Base-by-base conservation (phyloP, 768 basidiomycete species). In the Artomyces pyxidatus region DNA sequence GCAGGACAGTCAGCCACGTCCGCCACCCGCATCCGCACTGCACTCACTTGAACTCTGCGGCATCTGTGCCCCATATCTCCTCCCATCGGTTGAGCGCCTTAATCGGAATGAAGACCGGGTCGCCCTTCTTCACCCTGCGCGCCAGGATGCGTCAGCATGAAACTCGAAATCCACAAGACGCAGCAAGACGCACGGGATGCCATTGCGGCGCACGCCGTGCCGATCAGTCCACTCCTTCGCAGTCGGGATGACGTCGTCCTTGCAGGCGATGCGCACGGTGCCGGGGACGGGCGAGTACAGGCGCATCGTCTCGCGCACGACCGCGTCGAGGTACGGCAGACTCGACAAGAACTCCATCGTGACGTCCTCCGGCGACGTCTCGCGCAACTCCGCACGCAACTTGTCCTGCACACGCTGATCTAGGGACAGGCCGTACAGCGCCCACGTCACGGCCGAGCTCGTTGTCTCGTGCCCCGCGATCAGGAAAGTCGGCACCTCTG, bases 51-150 rank as follows among this genome's bases (percentile, higher is more conserved):
- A 72, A 73, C 27, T 61, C 53, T 25, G 62, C 48, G 3, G 71
- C 68, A 47, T 73, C 69, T 3, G 61, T 58, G 2, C 71, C 73
- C 63, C 69, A 72, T 2, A 69, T 53, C 6, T 48, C 50, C 30
- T 47, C 47, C 16, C 54, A 49, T 4, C 63, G 56, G 48, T 72
- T 70, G 54, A 68, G 6, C 8, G 62, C 58, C 2, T 55, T 37
- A 19, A 63, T 60, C 14, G 63, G 59, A 29, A 70, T 56, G 26
- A 69, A 58, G 49, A 69, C 57, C 9, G 14, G 16, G 26, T 62
- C 58, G 0, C 62, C 63, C 17, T 52, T 53, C 21, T 51, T 47
- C 26, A 67, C 21, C 16, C 57, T 55, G 21, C 17, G 4, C 32
- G 17, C 17, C 32, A 3, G 2, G 14, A 35, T 35, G 14, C 3